Base-by-base conservation (phyloP, 2,329 filamentous ascomycete genomes). In the Cercospora canescens region DNA sequence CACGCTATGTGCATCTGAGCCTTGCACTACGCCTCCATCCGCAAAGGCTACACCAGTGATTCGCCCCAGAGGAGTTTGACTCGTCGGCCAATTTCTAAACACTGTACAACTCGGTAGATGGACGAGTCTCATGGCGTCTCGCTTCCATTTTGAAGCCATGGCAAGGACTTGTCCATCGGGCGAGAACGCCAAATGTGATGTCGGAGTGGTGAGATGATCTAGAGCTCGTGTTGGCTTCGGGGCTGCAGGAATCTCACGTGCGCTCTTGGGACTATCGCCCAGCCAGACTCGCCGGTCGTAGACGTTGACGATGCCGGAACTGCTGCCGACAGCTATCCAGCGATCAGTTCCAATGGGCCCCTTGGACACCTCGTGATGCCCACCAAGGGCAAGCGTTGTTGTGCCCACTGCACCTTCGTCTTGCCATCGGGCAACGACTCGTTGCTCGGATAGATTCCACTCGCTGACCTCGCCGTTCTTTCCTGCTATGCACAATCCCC, bases 31-130 rank as follows among this genome's bases (percentile, higher is more conserved):
- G 8, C 73, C 78, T 3, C 80, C 82, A 18, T 74, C 76, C 2
- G 78, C 81, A 73, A 81, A 83, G 18, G 83, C 81, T 69, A 86
- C 75, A 11, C 81, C 76, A 2, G 92, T 91, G 70, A 98, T 89
- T 66, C 93, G 86, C 0, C 95, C 95, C 67, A 99, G 80, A 0
- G 94, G 93, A 64, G 95, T 99, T 77, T 91, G 89, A 69, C 89
- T 87, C 62, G 94, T 99, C 26, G 95, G 95, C 95, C 95, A 99
- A 80, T 99, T 99, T 74, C 90, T 89, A 84, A 95, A 99, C 21
- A 98, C 92, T 1, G 93, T 97, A 78, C 93, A 97, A 72, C 88
- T 94, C 0, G 94, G 94, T 71, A 99, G 81, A 79, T 99, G 95
- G 34, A 94, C 93, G 70, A 99, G 81, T 74, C 91, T 86, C 77